A percentile compares a stretch with the other conserved stretches of the same genome.
Evolutionary conservation across 1,139 yeast genomes (phyloP).

Genomic region (Pichia sp.): DNA sequence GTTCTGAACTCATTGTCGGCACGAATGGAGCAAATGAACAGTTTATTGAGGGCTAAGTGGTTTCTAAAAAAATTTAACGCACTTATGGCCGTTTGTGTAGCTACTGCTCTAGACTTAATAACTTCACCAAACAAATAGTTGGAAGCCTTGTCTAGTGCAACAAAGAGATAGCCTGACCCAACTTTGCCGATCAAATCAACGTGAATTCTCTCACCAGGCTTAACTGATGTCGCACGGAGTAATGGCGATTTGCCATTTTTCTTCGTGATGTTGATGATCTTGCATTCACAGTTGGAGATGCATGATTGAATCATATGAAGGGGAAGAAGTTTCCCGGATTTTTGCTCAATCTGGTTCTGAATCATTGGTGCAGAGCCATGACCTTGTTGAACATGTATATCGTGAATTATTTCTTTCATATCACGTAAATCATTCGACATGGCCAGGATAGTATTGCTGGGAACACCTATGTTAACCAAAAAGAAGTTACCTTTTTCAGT

Average conservation of each 20-base stretch:
- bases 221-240: background rate
- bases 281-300: too few relatives aligned
- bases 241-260: slow-evolving; percentile 1
- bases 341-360: too few relatives aligned
- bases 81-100: background rate
- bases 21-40: slow-evolving; percentile 3
- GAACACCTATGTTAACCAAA: background rate
- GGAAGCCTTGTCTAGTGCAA: slow-evolving; percentile 2
- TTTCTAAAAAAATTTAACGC: slow-evolving; percentile 1
- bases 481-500: slow-evolving; percentile 1
- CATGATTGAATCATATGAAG: too few relatives aligned
- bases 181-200: slow-evolving; percentile 3
- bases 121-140: slow-evolving; percentile 2
- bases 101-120: slow-evolving; percentile 3
- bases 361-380: too few relatives aligned
- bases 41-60: background rate
- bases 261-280: slow-evolving; percentile 1
- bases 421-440: too few relatives aligned
- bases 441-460: too few relatives aligned
- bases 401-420: too few relatives aligned
- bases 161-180: background rate
- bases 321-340: too few relatives aligned
- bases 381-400: too few relatives aligned
- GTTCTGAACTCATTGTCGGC: slow-evolving; percentile 6
- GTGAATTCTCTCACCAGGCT: slow-evolving; percentile 1